These are phyloP conservation scores for Miamiensis avidus DNA, from an alignment of 169 alveolate species.

Conservation along the genomic window DNA sequence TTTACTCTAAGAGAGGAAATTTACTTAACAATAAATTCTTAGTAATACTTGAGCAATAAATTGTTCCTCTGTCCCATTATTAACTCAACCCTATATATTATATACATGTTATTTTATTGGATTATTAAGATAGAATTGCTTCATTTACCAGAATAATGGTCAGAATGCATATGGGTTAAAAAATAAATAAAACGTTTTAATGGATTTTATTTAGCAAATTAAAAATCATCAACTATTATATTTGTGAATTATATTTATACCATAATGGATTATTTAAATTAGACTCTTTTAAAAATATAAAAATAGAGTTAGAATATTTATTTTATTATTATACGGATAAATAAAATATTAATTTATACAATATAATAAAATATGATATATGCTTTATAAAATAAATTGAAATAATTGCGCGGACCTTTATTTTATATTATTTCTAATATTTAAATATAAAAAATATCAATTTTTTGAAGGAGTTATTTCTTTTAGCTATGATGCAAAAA, in stretches of 20 bases:
- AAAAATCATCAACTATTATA: conserved; percentile 68
- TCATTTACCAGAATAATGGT: neutral
- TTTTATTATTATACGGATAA: no score
- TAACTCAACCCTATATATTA: conserved; percentile 36
- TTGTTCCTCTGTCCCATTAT: conserved; percentile 49
- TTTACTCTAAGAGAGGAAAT: conserved; percentile 46
- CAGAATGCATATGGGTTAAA: conserved; percentile 69
- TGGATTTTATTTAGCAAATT: conserved; percentile 47
- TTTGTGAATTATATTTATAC: conserved; percentile 61
- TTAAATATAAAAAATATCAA: no score
- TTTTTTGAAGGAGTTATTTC: no score
- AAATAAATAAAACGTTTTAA: conserved; percentile 59
- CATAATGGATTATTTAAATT: conserved; percentile 22
- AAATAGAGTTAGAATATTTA: no score
- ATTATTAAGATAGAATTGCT: no score
- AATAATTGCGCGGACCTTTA: no score
- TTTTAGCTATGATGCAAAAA: neutral
- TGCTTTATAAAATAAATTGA: neutral
- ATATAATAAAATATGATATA: no score
- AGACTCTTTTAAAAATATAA: no score
- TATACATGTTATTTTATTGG: conserved; percentile 23
- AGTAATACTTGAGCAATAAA: conserved; percentile 53
- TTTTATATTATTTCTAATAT: no score
- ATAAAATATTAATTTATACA: no score
- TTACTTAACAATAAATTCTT: conserved; percentile 30